A percentile compares a stretch with the other conserved stretches of the same genome.
Evolutionary conservation across 371 early-diverging fungal genomes (phyloP).

Genomic region (Mortierella sp.): DNA sequence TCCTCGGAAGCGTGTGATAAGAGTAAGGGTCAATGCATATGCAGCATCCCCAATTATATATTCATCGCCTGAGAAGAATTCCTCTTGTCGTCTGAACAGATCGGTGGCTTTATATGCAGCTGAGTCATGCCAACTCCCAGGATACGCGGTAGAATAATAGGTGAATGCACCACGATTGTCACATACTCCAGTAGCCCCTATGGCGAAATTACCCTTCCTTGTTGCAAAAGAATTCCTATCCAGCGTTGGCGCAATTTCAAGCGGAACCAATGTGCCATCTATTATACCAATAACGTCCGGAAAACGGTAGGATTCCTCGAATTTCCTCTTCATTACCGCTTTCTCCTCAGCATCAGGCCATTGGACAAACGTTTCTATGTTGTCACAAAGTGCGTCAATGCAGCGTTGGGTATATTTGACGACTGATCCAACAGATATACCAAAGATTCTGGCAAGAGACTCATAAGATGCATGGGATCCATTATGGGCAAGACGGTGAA

Average conservation of each 20-base stretch:
- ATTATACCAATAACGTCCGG: not conserved
- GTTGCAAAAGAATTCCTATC: constrained; percentile 6
- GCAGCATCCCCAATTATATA: not conserved
- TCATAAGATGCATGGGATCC: not conserved
- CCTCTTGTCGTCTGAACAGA: not conserved
- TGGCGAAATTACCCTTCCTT: constrained; percentile 12
- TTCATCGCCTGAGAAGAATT: not conserved
- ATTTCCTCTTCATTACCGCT: not conserved
- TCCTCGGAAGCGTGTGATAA: not conserved
- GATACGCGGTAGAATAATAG: constrained; percentile 10
- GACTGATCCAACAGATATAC: not conserved
- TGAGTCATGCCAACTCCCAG: not conserved
- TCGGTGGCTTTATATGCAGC: not conserved
- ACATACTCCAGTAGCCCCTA: constrained; percentile 12
- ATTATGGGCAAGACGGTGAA: constrained; percentile 5
- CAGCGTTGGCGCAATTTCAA: not conserved
- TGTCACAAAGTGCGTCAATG: not conserved
- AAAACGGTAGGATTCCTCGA: constrained; percentile 1
- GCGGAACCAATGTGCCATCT: constrained; percentile 7
- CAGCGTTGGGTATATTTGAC: constrained; percentile 1
- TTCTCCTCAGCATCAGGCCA: constrained; percentile 1
- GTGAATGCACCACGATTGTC: constrained; percentile 12
- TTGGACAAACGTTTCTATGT: not conserved
- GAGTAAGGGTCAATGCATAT: not conserved
- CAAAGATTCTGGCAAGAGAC: not conserved